phyloP scores from a whole-genome alignment of 139 green algal genomes.

The Dunaliella primolecta region DNA sequence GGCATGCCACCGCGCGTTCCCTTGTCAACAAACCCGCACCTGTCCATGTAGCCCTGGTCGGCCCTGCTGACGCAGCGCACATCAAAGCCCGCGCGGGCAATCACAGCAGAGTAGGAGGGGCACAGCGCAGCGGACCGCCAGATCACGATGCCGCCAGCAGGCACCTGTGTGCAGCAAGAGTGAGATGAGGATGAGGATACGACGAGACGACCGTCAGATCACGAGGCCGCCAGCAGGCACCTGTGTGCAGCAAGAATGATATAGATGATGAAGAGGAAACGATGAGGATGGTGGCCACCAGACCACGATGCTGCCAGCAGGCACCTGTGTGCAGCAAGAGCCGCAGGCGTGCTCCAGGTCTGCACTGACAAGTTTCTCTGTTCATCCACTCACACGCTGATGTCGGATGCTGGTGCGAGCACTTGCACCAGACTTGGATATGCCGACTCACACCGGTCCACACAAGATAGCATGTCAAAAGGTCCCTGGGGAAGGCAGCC shows the following conservation, averaged over 20 bases:
- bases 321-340: slow-evolving; percentile 34
- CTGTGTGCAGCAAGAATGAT: slow-evolving; percentile 6
- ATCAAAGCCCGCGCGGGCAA: slow-evolving; percentile 85
- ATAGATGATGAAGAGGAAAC: too few relatives aligned
- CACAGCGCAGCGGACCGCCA: slow-evolving; percentile 83
- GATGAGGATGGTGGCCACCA: too few relatives aligned
- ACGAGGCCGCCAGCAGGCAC: slow-evolving; percentile 81
- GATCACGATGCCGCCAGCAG: slow-evolving; percentile 88
- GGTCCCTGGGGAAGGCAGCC: too few relatives aligned
- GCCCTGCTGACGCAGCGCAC: slow-evolving; percentile 75
- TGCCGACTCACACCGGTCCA: too few relatives aligned
- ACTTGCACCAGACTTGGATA: slow-evolving; percentile 55
- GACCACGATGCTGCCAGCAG: slow-evolving; percentile 88
- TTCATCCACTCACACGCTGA: neutral
- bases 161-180: slow-evolving; percentile 34
- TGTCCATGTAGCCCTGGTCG: slow-evolving; percentile 86
- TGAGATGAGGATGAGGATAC: neutral
- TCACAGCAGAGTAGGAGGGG: slow-evolving; percentile 82
- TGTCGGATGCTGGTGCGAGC: neutral
- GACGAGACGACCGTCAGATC: slow-evolving; percentile 96
- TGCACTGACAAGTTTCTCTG: neutral
- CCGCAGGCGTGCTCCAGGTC: too few relatives aligned
- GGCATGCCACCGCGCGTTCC: too few relatives aligned
- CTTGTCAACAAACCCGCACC: too few relatives aligned
- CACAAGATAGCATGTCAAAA: too few relatives aligned